Percentiles rank a stretch among this genome's conserved stretches.
These are phyloP conservation scores for Mollisia scopiformis DNA, from an alignment of 2,329 filamentous ascomycete genomes.

Conservation along the genomic window DNA sequence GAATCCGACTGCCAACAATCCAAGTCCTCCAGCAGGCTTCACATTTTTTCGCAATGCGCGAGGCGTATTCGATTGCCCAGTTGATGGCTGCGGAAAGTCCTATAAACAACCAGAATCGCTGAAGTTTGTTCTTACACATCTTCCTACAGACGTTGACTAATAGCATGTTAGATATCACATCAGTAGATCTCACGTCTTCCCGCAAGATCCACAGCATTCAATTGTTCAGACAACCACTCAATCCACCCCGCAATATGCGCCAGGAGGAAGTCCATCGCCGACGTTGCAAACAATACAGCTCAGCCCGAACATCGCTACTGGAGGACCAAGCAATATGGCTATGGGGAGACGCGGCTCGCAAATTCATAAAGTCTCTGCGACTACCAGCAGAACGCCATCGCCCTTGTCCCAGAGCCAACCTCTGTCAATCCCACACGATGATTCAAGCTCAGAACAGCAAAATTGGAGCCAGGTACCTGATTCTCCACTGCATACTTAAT, in stretches of 20 bases:
- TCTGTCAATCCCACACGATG: neutral
- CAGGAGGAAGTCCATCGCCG: neutral
- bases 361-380: neutral
- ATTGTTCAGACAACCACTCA: neutral
- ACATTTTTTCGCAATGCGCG: neutral
- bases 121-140: neutral
- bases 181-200: neutral
- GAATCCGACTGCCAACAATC: neutral
- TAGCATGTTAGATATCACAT: neutral
- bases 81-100: neutral
- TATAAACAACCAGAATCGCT: neutral
- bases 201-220: neutral
- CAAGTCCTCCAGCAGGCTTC: neutral
- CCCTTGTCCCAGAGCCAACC: neutral
- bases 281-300: neutral
- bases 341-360: neutral
- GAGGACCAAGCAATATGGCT: neutral
- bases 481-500: neutral
- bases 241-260: neutral
- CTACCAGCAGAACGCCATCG: neutral
- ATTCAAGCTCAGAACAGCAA: neutral
- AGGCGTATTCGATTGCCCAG: neutral
- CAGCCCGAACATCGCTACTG: neutral
- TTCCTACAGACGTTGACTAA: neutral
- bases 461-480: neutral